Percentiles rank a stretch among this genome's conserved stretches.
phyloP scores from a whole-genome alignment of 371 early-diverging fungal species.

The Mortierella sp. region DNA sequence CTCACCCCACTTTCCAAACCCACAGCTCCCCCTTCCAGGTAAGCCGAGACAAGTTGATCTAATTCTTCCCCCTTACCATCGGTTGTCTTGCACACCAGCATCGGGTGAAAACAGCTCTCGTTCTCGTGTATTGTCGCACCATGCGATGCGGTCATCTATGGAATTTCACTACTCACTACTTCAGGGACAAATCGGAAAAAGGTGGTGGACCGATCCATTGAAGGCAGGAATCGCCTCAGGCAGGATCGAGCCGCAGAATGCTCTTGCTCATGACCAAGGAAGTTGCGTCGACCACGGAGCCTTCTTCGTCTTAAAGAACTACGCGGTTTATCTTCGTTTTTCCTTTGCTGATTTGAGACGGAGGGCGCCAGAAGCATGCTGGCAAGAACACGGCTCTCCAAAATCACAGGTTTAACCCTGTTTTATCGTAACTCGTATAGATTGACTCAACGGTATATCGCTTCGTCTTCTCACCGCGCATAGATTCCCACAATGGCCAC shows the following conservation, averaged over 20 bases:
- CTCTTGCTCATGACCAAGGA: no score
- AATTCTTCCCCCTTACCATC: neutral
- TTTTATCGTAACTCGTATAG: neutral
- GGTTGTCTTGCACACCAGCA: neutral
- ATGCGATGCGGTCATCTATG: neutral
- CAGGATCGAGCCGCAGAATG: no score
- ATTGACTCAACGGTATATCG: neutral
- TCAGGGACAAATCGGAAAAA: conserved; percentile 1
- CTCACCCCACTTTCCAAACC: conserved; percentile 5
- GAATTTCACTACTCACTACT: neutral
- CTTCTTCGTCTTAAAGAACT: no score
- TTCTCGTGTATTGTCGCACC: neutral
- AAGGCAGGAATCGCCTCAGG: neutral
- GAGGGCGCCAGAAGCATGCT: no score
- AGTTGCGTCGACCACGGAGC: no score
- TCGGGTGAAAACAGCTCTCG: neutral
- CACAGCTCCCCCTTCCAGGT: conserved; percentile 9
- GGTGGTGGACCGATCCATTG: neutral
- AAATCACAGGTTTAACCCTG: no score
- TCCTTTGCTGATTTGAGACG: no score
- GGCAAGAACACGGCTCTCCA: no score
- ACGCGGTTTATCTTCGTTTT: no score
- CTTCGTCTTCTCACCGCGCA: conserved; percentile 7
- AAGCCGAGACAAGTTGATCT: conserved; percentile 2
- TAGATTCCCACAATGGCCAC: conserved; percentile 46